Percentiles rank a stretch among this genome's conserved stretches.
phyloP scores from a whole-genome alignment of 2,329 filamentous ascomycete species.

The Botrytis medusae region DNA sequence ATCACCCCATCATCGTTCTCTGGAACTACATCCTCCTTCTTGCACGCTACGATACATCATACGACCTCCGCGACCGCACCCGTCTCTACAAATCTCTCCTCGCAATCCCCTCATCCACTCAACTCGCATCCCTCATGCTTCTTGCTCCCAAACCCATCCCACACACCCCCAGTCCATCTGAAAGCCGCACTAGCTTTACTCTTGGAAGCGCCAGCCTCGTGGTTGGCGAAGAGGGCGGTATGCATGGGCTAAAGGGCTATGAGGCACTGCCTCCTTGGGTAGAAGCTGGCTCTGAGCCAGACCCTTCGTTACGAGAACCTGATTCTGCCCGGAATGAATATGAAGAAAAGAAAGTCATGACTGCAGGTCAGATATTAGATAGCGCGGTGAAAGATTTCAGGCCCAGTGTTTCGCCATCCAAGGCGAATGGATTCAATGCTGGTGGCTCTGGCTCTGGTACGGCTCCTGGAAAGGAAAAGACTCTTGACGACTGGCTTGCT shows the following conservation, averaged over 20 bases:
- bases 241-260: slow-evolving; percentile 77
- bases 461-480: slow-evolving; percentile 58
- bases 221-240: slow-evolving; percentile 70
- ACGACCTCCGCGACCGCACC: slow-evolving; percentile 88
- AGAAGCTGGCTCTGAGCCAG: slow-evolving; percentile 73
- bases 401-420: slow-evolving; percentile 41
- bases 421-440: slow-evolving; percentile 48
- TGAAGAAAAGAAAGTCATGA: slow-evolving; percentile 46
- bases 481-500: slow-evolving; percentile 87
- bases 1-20: slow-evolving; percentile 71
- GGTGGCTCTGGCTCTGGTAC: slow-evolving; percentile 18
- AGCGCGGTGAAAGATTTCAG: slow-evolving; percentile 48
- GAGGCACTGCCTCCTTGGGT: slow-evolving; percentile 84
- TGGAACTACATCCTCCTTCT: slow-evolving; percentile 85
- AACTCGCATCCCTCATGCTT: slow-evolving; percentile 86
- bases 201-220: slow-evolving; percentile 86
- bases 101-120: slow-evolving; percentile 68
- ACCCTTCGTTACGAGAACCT: slow-evolving; percentile 68
- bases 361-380: slow-evolving; percentile 65
- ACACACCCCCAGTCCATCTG: slow-evolving; percentile 84
- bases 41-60: slow-evolving; percentile 89
- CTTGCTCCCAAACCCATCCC: slow-evolving; percentile 93
- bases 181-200: slow-evolving; percentile 72
- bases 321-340: slow-evolving; percentile 44
- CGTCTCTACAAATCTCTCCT: slow-evolving; percentile 86